phyloP scores from a whole-genome alignment of 2,329 filamentous ascomycete species.

The Coniella lustricola region DNA sequence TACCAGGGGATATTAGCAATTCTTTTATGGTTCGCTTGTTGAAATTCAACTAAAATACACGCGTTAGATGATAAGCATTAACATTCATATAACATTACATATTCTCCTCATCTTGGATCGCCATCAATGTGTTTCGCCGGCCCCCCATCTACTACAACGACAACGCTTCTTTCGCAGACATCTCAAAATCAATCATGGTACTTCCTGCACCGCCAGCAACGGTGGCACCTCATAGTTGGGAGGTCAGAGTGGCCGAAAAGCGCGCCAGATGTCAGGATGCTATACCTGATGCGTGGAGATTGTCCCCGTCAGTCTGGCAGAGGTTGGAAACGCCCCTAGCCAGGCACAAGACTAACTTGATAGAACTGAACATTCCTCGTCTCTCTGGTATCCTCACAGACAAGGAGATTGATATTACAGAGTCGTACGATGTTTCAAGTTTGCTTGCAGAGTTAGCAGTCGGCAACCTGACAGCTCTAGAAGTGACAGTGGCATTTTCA shows the following conservation, averaged over 20 bases:
- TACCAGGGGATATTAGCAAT: too few species aligned
- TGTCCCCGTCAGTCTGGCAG: background rate
- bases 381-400: background rate
- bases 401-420: background rate
- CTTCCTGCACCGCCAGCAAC: too few species aligned
- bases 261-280: background rate
- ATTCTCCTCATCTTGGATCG: too few species aligned
- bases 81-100: too few species aligned
- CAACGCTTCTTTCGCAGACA: too few species aligned
- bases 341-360: background rate
- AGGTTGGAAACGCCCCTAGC: background rate
- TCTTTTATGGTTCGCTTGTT: too few species aligned
- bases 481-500: background rate
- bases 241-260: background rate
- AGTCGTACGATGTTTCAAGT: background rate
- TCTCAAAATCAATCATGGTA: too few species aligned
- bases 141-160: too few species aligned
- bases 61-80: too few species aligned
- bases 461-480: background rate
- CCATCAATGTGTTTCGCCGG: too few species aligned
- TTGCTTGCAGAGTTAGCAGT: background rate
- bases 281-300: background rate
- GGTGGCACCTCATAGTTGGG: background rate
- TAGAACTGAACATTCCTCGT: background rate
- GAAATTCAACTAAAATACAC: too few species aligned